Conservation (phyloP, 768 basidiomycete species). For the Suillus subaureus region DNA sequence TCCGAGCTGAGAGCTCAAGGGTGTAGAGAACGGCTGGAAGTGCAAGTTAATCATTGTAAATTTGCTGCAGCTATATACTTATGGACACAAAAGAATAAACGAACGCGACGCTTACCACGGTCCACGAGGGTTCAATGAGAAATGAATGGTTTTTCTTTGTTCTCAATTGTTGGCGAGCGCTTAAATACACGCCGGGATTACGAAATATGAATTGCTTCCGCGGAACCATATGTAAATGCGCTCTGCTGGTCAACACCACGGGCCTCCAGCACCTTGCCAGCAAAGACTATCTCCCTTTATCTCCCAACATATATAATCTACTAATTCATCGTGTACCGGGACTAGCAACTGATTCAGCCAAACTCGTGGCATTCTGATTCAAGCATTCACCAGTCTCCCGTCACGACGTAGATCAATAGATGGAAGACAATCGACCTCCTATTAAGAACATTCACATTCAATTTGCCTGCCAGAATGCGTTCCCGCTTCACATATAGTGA, state of each 20-base stretch:
- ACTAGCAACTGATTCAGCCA: not conserved
- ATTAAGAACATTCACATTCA: no score
- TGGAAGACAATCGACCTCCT: no score
- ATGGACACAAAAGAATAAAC: not conserved
- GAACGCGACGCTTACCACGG: not conserved
- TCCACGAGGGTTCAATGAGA: not conserved
- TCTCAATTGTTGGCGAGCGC: not conserved
- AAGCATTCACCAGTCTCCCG: not conserved
- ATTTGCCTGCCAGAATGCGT: no score
- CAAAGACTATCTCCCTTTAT: not conserved
- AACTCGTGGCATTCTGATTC: no score
- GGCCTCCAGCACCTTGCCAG: no score
- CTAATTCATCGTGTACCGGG: no score
- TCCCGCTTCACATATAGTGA: no score
- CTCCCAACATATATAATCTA: not conserved
- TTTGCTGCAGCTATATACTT: not conserved
- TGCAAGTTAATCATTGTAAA: not conserved
- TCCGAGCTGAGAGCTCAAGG: not conserved
- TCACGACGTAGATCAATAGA: no score
- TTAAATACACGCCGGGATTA: not conserved
- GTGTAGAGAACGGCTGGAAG: not conserved
- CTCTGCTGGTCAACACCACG: no score
- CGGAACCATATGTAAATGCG: not conserved
- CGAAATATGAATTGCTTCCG: not conserved
- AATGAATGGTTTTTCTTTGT: not conserved